These are phyloP conservation scores for Trichoderma semiorbis DNA, from an alignment of 2,329 filamentous ascomycete genomes.

Conservation along the genomic window DNA sequence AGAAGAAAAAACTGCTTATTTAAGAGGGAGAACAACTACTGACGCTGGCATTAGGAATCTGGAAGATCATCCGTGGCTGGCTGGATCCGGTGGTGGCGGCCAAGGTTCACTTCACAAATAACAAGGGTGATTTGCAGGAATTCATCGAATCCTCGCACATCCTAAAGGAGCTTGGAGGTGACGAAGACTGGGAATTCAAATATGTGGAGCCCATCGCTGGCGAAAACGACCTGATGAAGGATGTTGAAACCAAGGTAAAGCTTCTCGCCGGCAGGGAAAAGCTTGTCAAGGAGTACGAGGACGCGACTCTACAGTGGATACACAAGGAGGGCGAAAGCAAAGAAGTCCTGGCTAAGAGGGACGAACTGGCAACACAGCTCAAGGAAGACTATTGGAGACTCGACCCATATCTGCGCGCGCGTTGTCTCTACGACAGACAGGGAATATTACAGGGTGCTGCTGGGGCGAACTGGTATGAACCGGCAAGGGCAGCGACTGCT, in stretches of 20 bases:
- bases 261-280: slow-evolving; percentile 61
- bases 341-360: slow-evolving; percentile 54
- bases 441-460: slow-evolving; percentile 69
- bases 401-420: slow-evolving; percentile 81
- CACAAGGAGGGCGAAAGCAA: slow-evolving; percentile 42
- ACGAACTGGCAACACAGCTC: slow-evolving; percentile 60
- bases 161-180: slow-evolving; percentile 78
- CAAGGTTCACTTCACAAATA: slow-evolving; percentile 92
- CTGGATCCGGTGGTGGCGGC: slow-evolving; percentile 91
- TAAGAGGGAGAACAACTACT: background rate
- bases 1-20: slow-evolving; percentile 20
- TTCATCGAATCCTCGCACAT: slow-evolving; percentile 72
- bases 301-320: slow-evolving; percentile 73
- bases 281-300: slow-evolving; percentile 72
- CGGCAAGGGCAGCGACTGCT: background rate
- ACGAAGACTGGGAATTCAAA: slow-evolving; percentile 78
- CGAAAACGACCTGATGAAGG: slow-evolving; percentile 75
- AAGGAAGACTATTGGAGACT: slow-evolving; percentile 80
- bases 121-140: slow-evolving; percentile 69
- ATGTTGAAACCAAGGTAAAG: slow-evolving; percentile 57
- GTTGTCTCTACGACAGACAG: slow-evolving; percentile 78
- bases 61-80: slow-evolving; percentile 94
- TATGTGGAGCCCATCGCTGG: slow-evolving; percentile 72
- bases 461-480: slow-evolving; percentile 46
- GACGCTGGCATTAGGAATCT: slow-evolving; percentile 62